Conservation (phyloP, 306 rosid genomes). For the Rosa chinensis region DNA sequence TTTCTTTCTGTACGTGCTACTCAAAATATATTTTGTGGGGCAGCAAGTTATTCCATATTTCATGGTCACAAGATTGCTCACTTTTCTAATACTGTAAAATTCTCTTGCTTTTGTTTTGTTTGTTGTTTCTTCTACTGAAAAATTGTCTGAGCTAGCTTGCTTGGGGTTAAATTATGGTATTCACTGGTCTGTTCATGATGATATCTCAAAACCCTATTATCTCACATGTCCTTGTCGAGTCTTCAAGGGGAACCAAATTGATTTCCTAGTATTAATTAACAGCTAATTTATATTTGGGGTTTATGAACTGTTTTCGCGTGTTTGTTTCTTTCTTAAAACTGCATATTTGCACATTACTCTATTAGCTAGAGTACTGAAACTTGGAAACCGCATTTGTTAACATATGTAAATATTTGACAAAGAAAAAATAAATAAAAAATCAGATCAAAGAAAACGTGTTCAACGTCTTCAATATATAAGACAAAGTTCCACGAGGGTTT, state of each 20-base stretch:
- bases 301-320: background rate
- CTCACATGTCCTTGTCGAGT: constrained; percentile 56
- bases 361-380: background rate
- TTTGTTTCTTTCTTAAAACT: background rate
- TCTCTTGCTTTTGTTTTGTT: constrained; percentile 14
- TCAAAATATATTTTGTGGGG: constrained; percentile 48
- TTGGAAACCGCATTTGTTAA: background rate
- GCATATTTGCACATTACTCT: background rate
- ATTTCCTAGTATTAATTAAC: constrained; percentile 5
- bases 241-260: constrained; percentile 22
- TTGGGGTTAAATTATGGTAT: background rate
- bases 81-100: background rate
- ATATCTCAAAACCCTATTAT: background rate
- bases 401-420: background rate
- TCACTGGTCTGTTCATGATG: background rate
- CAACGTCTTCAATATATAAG: background rate
- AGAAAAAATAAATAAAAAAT: background rate
- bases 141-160: background rate
- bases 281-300: background rate
- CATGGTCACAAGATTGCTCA: constrained; percentile 21
- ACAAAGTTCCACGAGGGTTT: background rate
- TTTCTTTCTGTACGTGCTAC: constrained; percentile 33
- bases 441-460: background rate
- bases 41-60: constrained; percentile 38
- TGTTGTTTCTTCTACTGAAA: constrained; percentile 4